Base-by-base conservation (phyloP, 2,329 filamentous ascomycete species). In the Sporothrix brasiliensis region DNA sequence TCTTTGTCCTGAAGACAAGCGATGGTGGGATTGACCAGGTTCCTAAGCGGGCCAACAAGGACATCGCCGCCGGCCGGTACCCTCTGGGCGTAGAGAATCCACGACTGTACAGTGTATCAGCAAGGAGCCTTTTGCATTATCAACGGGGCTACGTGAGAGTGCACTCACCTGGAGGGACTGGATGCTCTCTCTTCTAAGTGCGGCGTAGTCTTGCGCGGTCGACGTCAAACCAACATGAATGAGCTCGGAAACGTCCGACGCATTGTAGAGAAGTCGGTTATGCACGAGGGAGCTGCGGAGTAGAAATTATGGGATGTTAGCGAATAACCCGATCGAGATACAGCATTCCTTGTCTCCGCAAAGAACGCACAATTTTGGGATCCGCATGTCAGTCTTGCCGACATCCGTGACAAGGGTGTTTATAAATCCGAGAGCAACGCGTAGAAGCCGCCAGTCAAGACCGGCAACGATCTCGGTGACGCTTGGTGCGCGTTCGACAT, bases 11-110 rank as follows among this genome's bases (percentile, higher is more conserved):
- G 80, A 10, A 94, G 81, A 60, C 88, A 89, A 34, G 84, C 79
- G 30, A 93, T 85, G 27, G 88, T 85, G 4, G 85, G 83, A 41
- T 85, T 83, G 1, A 90, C 84, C 4, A 93, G 80, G 1, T 84
- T 82, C 44, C 86, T 86, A 16, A 94, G 82, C 21, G 87, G 83
- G 21, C 84, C 81, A 2, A 91, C 80, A 44, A 91, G 82, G 19
- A 86, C 82, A 19, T 84, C 84, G 47, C 86, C 85, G 60, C 85
- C 84, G 3, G 85, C 81, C 66, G 88, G 88, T 39, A 86, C 83
- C 47, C 87, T 85, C 75, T 93, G 90, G 5, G 88, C 89, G 76
- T 93, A 93, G 74, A 88, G 84, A 44, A 93, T 85, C 91, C 91
- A 94, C 4, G 89, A 86, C 89, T 91, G 68, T 2, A 47, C 72